Conservation (phyloP, 163 green algal genomes). For the Volvox carteri region DNA sequence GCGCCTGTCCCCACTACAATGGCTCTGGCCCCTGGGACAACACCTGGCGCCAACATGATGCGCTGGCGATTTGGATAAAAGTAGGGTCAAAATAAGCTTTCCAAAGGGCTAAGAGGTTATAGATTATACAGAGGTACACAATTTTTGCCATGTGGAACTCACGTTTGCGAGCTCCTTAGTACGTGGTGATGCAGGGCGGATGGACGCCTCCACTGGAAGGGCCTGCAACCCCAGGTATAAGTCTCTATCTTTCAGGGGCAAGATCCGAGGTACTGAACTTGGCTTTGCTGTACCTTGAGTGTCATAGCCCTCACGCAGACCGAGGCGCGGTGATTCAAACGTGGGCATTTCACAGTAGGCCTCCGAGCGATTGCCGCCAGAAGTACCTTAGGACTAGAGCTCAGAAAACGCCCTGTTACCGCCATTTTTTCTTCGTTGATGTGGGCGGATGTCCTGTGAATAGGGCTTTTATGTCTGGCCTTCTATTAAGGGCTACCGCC, state of each 20-base stretch:
- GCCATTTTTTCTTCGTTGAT: slow-evolving; percentile 4
- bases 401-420: neutral
- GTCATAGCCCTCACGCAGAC: slow-evolving; percentile 32
- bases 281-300: neutral
- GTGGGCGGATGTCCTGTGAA: neutral
- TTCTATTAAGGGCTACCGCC: neutral
- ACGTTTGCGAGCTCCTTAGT: slow-evolving; percentile 48
- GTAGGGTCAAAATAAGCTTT: neutral
- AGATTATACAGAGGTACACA: neutral
- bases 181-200: slow-evolving; percentile 25
- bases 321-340: neutral
- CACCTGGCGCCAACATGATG: slow-evolving; percentile 10
- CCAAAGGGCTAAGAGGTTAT: neutral
- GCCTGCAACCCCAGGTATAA: slow-evolving; percentile 42
- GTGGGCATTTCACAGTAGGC: neutral
- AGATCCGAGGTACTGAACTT: too few relatives aligned
- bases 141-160: neutral
- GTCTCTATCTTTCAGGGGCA: too few relatives aligned
- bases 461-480: neutral
- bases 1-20: slow-evolving; percentile 42
- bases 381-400: neutral
- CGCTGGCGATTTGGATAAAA: slow-evolving; percentile 12
- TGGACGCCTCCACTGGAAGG: slow-evolving; percentile 27
- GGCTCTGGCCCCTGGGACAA: neutral
- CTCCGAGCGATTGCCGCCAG: neutral